Evolutionary conservation across 2,329 filamentous ascomycete species (phyloP).

Genomic region (Colletotrichum lentis): DNA sequence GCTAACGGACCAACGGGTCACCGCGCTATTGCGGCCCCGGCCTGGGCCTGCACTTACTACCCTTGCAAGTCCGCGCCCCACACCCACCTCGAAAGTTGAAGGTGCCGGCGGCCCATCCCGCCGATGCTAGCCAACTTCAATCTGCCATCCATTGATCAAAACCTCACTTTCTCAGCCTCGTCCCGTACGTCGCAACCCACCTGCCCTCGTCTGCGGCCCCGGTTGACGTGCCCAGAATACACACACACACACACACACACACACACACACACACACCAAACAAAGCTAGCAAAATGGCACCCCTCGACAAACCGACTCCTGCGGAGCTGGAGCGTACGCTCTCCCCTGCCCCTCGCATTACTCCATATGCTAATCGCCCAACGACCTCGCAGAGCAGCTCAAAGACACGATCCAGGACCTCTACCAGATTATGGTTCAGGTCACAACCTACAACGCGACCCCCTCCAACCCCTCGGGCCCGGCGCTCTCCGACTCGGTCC

Average conservation of each 20-base stretch:
- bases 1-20: neutral
- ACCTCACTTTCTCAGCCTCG: constrained; percentile 23
- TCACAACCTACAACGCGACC: constrained; percentile 65
- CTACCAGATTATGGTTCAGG: constrained; percentile 70
- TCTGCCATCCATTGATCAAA: constrained; percentile 3
- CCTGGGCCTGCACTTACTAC: constrained; percentile 4
- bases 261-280: constrained; percentile 15
- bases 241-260: too few species aligned
- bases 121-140: constrained; percentile 14
- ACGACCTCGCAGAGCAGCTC: constrained; percentile 57
- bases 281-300: constrained; percentile 49
- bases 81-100: constrained; percentile 20
- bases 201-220: neutral
- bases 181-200: neutral
- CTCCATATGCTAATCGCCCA: neutral
- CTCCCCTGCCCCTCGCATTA: neutral
- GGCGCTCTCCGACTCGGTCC: constrained; percentile 34
- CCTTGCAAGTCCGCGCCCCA: constrained; percentile 21
- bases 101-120: constrained; percentile 28
- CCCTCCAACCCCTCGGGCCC: constrained; percentile 17
- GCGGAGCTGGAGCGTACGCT: constrained; percentile 51
- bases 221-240: neutral
- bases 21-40: constrained; percentile 1
- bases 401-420: constrained; percentile 71
- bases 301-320: constrained; percentile 51